These are phyloP conservation scores for Ceratobasidium sp. DNA, from an alignment of 1,284 basidiomycete species.

Conservation along the genomic window DNA sequence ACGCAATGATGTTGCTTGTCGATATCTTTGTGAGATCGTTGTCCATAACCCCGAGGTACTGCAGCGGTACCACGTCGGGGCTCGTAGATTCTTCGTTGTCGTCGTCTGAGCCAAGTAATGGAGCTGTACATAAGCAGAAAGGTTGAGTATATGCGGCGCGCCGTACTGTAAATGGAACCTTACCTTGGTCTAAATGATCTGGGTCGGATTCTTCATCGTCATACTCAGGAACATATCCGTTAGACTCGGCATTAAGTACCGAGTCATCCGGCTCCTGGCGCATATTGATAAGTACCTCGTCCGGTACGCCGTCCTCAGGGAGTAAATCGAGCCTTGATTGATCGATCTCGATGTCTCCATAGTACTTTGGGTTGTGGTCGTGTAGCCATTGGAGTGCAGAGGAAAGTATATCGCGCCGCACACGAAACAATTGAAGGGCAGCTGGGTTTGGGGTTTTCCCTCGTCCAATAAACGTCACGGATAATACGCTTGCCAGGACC, in stretches of 20 bases:
- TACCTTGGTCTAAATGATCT: not conserved
- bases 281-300: slow-evolving; percentile 16
- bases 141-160: no score
- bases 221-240: slow-evolving; percentile 21
- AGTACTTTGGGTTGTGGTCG: slow-evolving; percentile 19
- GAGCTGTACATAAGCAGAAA: not conserved
- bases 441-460: slow-evolving; percentile 53
- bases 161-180: no score
- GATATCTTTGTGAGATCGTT: slow-evolving; percentile 26
- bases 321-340: not conserved
- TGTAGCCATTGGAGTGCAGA: slow-evolving; percentile 50
- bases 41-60: slow-evolving; percentile 39
- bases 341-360: slow-evolving; percentile 29
- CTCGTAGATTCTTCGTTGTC: no score
- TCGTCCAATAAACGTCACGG: slow-evolving; percentile 57
- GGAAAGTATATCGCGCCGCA: slow-evolving; percentile 51
- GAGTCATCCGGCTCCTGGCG: not conserved
- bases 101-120: not conserved
- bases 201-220: not conserved
- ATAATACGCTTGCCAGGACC: slow-evolving; percentile 56
- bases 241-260: slow-evolving; percentile 8
- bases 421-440: slow-evolving; percentile 53
- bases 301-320: slow-evolving; percentile 41
- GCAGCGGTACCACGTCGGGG: slow-evolving; percentile 40
- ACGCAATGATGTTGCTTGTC: no score